Evolutionary conservation across 768 basidiomycete genomes (phyloP).

Genomic region (Trametes cinnabarina): DNA sequence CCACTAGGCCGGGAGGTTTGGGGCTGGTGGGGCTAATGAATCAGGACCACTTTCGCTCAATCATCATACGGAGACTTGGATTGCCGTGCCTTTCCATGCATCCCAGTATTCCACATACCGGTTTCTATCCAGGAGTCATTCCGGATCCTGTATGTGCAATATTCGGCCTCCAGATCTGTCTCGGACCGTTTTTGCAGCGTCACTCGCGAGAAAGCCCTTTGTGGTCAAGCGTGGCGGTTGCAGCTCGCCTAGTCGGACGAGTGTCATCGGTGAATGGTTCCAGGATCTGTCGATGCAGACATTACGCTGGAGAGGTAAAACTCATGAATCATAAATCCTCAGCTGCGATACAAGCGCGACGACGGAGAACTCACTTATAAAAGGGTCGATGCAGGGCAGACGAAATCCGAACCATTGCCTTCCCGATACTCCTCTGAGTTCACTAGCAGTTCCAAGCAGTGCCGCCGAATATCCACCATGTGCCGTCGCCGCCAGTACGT

Average conservation of each 20-base stretch:
- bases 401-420: background rate
- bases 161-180: background rate
- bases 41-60: conserved; percentile 1
- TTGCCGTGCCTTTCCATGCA: background rate
- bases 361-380: conserved; percentile 3
- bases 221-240: conserved; percentile 5
- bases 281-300: background rate
- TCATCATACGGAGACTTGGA: background rate
- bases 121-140: background rate
- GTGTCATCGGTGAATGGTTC: background rate
- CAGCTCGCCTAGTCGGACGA: background rate
- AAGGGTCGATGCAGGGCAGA: background rate
- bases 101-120: background rate
- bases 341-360: background rate
- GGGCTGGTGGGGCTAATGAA: conserved; percentile 11
- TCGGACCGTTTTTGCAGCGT: background rate
- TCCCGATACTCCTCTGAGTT: background rate
- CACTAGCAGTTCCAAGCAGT: background rate
- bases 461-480: conserved; percentile 32
- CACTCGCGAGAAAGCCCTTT: conserved; percentile 1
- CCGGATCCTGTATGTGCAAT: background rate
- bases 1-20: background rate
- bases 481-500: conserved; percentile 57
- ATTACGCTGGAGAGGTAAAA: background rate
- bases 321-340: background rate